phyloP scores from a whole-genome alignment of 2,329 filamentous ascomycete species.

The Colletotrichum sp. region DNA sequence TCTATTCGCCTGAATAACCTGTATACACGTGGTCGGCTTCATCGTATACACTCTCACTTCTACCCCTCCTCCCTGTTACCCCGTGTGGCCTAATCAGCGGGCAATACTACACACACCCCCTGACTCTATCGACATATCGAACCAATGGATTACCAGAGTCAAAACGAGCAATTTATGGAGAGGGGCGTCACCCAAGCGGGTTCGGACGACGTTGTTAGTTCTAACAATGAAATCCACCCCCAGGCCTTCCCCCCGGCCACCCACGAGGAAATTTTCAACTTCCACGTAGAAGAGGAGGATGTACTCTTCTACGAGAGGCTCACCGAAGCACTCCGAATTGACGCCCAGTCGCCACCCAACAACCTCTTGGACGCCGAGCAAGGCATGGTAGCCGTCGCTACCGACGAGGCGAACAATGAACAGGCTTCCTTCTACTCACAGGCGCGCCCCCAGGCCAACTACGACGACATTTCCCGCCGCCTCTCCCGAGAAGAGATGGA shows the following conservation, averaged over 20 bases:
- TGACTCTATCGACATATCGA: background rate
- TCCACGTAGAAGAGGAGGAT: too few species aligned
- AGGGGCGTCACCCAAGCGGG: background rate
- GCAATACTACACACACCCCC: background rate
- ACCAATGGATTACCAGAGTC: background rate
- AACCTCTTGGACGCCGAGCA: background rate
- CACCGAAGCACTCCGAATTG: too few species aligned
- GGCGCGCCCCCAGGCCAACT: too few species aligned
- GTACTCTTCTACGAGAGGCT: background rate
- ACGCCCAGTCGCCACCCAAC: background rate
- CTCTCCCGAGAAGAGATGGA: too few species aligned
- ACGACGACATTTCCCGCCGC: too few species aligned
- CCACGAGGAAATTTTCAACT: background rate
- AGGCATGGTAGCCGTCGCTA: background rate
- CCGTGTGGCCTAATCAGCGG: too few species aligned
- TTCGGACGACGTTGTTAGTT: background rate
- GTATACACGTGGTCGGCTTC: background rate
- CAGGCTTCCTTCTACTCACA: background rate
- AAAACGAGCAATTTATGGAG: background rate
- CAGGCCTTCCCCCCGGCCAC: background rate
- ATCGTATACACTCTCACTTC: accelerated
- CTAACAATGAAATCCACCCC: background rate
- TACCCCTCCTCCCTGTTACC: too few species aligned
- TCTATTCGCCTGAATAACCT: background rate
- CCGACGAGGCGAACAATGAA: background rate